These are phyloP conservation scores for Crithidia sp. DNA, from an alignment of 208 protist genomes.

Conservation along the genomic window DNA sequence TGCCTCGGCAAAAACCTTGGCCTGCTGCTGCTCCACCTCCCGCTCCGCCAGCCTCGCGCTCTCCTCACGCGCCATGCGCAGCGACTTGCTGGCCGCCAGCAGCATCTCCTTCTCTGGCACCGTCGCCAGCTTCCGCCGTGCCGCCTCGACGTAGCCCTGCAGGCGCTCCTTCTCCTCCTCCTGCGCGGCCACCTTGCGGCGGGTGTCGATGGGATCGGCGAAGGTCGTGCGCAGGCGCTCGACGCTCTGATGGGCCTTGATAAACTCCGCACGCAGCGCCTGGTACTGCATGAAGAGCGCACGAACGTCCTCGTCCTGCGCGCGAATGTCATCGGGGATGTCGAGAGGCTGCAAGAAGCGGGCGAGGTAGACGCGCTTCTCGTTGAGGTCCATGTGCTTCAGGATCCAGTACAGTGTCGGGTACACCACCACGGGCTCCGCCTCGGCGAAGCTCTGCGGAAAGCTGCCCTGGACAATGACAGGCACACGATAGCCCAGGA, in stretches of 20 bases:
- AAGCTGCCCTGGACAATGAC: constrained; percentile 75
- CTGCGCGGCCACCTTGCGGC: constrained; percentile 66
- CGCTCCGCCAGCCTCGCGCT: constrained; percentile 72
- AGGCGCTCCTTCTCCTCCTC: constrained; percentile 85
- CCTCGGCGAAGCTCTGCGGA: constrained; percentile 72
- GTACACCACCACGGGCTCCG: constrained; percentile 86
- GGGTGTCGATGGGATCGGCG: constrained; percentile 78
- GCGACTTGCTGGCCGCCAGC: constrained; percentile 66
- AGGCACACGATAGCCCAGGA: constrained; percentile 83
- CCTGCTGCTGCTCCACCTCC: constrained; percentile 82
- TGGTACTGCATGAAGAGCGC: constrained; percentile 87
- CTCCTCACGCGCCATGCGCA: constrained; percentile 81
- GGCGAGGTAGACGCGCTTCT: constrained; percentile 91
- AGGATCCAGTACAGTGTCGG: constrained; percentile 91
- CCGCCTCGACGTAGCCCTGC: constrained; percentile 70
- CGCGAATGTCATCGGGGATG: constrained; percentile 84
- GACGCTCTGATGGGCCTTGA: constrained; percentile 83
- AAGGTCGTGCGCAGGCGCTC: constrained; percentile 73
- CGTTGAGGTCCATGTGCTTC: constrained; percentile 84
- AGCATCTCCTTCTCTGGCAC: constrained; percentile 84
- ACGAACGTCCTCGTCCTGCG: constrained; percentile 89
- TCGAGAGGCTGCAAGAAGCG: constrained; percentile 88
- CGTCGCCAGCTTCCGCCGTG: constrained; percentile 70
- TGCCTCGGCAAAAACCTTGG: constrained; percentile 70
- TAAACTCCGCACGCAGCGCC: constrained; percentile 75